Conservation (phyloP, 208 protist genomes). For the Leishmania amazonensis region DNA sequence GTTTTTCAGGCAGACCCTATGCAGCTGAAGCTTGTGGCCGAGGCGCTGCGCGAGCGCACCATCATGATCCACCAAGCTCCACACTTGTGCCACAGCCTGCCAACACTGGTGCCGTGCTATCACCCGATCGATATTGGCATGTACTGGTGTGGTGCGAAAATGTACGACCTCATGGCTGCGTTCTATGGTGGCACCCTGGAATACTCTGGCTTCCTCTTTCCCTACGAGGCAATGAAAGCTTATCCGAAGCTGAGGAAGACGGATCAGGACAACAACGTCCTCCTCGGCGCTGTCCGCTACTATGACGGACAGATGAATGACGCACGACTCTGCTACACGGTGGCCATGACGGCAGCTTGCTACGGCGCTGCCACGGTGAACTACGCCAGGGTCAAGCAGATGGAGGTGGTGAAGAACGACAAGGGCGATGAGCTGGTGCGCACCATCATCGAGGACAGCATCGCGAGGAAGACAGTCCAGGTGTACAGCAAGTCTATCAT, state of each 20-base stretch:
- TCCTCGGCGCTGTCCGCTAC: constrained; percentile 93
- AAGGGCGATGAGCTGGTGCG: constrained; percentile 61
- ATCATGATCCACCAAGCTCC: constrained; percentile 95
- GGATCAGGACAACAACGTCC: constrained; percentile 49
- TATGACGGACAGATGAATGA: constrained; percentile 98
- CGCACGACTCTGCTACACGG: constrained; percentile 92
- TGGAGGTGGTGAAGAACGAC: constrained; percentile 54
- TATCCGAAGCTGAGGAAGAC: constrained; percentile 79
- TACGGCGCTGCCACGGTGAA: constrained; percentile 94
- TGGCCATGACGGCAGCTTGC: constrained; percentile 93
- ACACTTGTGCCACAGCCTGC: constrained; percentile 90
- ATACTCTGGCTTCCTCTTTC: constrained; percentile 82
- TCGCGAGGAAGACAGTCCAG: constrained; percentile 65
- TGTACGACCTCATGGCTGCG: constrained; percentile 91
- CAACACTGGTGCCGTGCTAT: constrained; percentile 95
- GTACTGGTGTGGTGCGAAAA: constrained; percentile 86
- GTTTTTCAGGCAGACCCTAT: constrained; percentile 83
- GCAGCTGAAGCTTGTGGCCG: constrained; percentile 91
- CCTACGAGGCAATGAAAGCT: constrained; percentile 71
- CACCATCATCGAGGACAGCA: constrained; percentile 74
- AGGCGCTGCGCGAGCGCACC: constrained; percentile 92
- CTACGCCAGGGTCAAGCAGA: constrained; percentile 81
- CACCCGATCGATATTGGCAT: constrained; percentile 77
- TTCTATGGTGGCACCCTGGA: constrained; percentile 75
- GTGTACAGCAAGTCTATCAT: constrained; percentile 90